Percentiles rank a stretch among this genome's conserved stretches.
Conservation (phyloP, 345 rosid species). For the Eucalyptus sp. region DNA sequence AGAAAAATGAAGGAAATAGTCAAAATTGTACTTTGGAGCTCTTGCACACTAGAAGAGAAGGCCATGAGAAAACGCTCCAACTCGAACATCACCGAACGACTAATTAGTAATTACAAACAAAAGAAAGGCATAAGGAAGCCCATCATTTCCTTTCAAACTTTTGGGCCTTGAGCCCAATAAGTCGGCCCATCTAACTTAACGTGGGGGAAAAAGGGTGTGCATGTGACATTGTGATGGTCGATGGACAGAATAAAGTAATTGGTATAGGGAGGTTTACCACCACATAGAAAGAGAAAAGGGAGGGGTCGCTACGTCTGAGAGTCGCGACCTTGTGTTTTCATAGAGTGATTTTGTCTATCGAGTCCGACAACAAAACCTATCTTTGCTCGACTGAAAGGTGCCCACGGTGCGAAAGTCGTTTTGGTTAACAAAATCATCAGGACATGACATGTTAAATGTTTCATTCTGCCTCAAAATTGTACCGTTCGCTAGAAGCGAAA, state of each 20-base stretch:
- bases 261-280: not conserved
- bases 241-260: not conserved
- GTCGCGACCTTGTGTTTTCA: not conserved
- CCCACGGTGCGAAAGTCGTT: not conserved
- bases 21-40: not conserved
- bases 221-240: not conserved
- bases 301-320: not conserved
- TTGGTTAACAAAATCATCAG: not conserved
- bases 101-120: not conserved
- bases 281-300: not conserved
- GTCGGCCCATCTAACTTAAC: not conserved
- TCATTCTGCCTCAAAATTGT: not conserved
- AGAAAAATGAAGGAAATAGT: not conserved
- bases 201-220: not conserved
- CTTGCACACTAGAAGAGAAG: not conserved
- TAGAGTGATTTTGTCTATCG: not conserved
- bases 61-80: not conserved
- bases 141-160: not conserved
- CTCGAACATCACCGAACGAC: not conserved
- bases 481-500: not conserved
- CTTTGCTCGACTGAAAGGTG: not conserved
- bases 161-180: not conserved
- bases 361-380: not conserved
- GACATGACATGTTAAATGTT: not conserved
- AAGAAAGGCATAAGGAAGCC: not conserved